phyloP scores from a whole-genome alignment of 2,329 filamentous ascomycete species.

The Monilinia fructicola region DNA sequence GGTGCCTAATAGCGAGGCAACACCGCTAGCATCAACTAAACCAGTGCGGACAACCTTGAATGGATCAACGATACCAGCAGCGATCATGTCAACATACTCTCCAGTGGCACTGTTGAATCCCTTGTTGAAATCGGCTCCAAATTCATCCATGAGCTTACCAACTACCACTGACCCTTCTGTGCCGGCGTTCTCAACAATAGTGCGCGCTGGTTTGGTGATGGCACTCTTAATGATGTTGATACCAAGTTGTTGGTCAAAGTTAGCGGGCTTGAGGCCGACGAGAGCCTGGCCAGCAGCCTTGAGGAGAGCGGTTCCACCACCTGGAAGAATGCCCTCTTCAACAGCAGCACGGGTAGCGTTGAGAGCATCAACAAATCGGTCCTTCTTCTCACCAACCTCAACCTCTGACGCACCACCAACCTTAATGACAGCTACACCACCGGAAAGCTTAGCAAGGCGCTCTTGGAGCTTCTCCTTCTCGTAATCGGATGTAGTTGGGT shows the following conservation, averaged over 20 bases:
- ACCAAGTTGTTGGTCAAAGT: constrained; percentile 99
- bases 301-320: constrained; percentile 95
- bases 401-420: constrained; percentile 97
- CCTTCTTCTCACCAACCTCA: constrained; percentile 99
- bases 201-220: constrained; percentile 91
- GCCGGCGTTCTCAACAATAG: constrained; percentile 96
- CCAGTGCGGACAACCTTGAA: constrained; percentile 99
- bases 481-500: constrained; percentile 94
- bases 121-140: constrained; percentile 90
- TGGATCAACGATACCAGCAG: constrained; percentile 93
- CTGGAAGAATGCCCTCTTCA: constrained; percentile 97
- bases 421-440: constrained; percentile 99
- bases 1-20: constrained; percentile 93
- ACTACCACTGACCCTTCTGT: constrained; percentile 94
- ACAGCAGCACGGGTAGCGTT: constrained; percentile 98
- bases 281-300: constrained; percentile 94
- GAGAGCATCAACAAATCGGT: constrained; percentile 95
- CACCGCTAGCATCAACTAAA: constrained; percentile 90
- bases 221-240: constrained; percentile 97
- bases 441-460: constrained; percentile 97
- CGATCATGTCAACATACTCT: constrained; percentile 99
- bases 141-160: constrained; percentile 97
- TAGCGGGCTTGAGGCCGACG: constrained; percentile 76
- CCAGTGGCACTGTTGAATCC: constrained; percentile 96
- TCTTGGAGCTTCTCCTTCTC: constrained; percentile 99